Conservation (phyloP, 345 rosid species). For the Mangifera indica region DNA sequence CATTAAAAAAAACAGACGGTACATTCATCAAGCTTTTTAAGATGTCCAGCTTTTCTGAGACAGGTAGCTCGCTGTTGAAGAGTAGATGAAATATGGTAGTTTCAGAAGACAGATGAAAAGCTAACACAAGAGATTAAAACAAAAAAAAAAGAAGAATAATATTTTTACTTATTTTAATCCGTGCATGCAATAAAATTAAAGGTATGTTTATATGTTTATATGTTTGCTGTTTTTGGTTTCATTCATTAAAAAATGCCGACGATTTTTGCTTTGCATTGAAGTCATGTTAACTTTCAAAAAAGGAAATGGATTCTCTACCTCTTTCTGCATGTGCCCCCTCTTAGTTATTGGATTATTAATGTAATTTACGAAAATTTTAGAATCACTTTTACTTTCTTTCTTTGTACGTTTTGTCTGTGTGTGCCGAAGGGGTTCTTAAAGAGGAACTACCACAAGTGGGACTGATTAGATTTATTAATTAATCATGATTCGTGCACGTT, state of each 20-base stretch:
- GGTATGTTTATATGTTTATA: neutral
- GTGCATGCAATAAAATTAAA: conserved; percentile 11
- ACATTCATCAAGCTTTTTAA: too few species aligned
- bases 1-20: too few species aligned
- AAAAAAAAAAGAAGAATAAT: neutral
- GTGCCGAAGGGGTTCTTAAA: neutral
- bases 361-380: neutral
- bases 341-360: conserved; percentile 22
- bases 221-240: conserved; percentile 9
- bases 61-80: conserved; percentile 54
- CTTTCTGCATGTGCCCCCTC: conserved; percentile 19
- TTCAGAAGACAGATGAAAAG: conserved; percentile 31
- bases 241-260: conserved; percentile 29
- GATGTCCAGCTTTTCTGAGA: conserved; percentile 32
- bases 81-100: conserved; percentile 39
- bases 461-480: neutral
- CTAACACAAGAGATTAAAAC: conserved; percentile 14
- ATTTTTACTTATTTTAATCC: neutral
- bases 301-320: neutral
- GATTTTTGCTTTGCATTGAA: conserved; percentile 12
- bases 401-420: neutral
- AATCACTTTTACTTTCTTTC: neutral
- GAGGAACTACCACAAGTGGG: conserved; percentile 2
- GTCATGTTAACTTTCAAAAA: conserved; percentile 17
- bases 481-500: neutral